Evolutionary conservation across 2,329 filamentous ascomycete genomes (phyloP).

Genomic region (Sclerotinia sclerotiorum): DNA sequence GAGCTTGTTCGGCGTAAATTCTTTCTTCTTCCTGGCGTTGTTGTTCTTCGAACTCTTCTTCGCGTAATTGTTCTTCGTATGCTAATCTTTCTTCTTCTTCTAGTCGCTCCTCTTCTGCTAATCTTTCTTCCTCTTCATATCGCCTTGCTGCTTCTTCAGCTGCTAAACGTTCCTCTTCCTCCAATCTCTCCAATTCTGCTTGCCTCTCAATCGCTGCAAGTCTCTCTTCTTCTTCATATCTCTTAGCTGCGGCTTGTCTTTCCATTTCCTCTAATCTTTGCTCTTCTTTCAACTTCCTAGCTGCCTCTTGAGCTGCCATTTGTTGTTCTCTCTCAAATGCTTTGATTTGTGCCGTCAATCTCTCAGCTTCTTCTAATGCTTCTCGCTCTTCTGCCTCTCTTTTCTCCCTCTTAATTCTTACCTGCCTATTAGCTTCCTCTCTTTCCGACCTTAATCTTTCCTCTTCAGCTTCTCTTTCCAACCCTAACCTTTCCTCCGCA

Average conservation of each 20-base stretch:
- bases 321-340: conserved; percentile 25
- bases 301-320: conserved; percentile 20
- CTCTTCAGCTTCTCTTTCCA: conserved; percentile 17
- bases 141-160: conserved; percentile 9
- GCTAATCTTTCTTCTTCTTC: conserved; percentile 16
- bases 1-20: conserved; percentile 15
- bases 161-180: conserved; percentile 17
- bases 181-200: conserved; percentile 6
- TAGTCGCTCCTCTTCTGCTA: conserved; percentile 11
- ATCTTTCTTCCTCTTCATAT: conserved; percentile 13
- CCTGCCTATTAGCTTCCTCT: conserved; percentile 20
- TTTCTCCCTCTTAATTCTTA: conserved; percentile 19
- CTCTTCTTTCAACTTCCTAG: conserved; percentile 21
- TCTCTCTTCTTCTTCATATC: conserved; percentile 19
- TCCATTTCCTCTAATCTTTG: conserved; percentile 14
- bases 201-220: background rate
- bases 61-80: conserved; percentile 16
- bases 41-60: conserved; percentile 19
- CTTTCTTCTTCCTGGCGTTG: conserved; percentile 18
- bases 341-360: conserved; percentile 22
- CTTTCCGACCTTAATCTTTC: conserved; percentile 14
- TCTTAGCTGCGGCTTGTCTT: conserved; percentile 5
- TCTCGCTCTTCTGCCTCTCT: conserved; percentile 18
- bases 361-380: conserved; percentile 24
- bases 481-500: conserved; percentile 12